Conservation (phyloP, 202 grass and related monocot species). For the Brachypodium distachyon region DNA sequence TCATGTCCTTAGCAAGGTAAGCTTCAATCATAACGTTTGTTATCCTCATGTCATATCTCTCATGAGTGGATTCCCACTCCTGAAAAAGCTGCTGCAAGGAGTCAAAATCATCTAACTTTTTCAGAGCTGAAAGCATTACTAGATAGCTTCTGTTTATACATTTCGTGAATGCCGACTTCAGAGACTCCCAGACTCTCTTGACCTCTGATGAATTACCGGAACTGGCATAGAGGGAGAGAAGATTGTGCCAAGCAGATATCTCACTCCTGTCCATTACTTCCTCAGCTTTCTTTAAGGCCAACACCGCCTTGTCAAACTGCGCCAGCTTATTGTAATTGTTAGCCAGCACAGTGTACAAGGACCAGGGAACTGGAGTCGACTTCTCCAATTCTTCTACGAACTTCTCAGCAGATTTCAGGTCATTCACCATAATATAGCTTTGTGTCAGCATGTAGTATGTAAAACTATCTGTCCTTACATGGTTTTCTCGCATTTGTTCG, state of each 20-base stretch:
- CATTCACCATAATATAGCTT: conserved; percentile 25
- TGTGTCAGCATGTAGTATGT: conserved; percentile 29
- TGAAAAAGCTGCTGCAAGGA: conserved; percentile 23
- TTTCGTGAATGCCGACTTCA: conserved; percentile 26
- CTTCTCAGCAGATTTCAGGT: conserved; percentile 28
- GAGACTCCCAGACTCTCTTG: conserved; percentile 37
- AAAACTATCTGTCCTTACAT: conserved; percentile 17
- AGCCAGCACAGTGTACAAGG: conserved; percentile 37
- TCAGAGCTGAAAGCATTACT: conserved; percentile 37
- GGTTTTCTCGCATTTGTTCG: conserved; percentile 18
- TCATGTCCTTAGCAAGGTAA: conserved; percentile 41
- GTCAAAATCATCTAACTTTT: conserved; percentile 30
- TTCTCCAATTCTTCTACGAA: conserved; percentile 16
- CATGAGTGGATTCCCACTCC: conserved; percentile 36
- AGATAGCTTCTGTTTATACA: conserved; percentile 37
- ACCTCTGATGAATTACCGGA: conserved; percentile 41
- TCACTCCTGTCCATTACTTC: conserved; percentile 1
- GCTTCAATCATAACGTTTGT: conserved; percentile 34
- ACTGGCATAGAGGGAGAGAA: conserved; percentile 32
- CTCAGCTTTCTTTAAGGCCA: conserved; percentile 41
- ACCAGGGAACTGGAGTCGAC: conserved; percentile 24
- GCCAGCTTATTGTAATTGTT: conserved; percentile 31
- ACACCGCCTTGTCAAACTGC: conserved; percentile 25
- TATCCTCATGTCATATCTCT: conserved; percentile 31
- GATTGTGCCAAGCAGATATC: background rate